Conservation (phyloP, 768 basidiomycete species). For the Rhizopogon vesiculosus region DNA sequence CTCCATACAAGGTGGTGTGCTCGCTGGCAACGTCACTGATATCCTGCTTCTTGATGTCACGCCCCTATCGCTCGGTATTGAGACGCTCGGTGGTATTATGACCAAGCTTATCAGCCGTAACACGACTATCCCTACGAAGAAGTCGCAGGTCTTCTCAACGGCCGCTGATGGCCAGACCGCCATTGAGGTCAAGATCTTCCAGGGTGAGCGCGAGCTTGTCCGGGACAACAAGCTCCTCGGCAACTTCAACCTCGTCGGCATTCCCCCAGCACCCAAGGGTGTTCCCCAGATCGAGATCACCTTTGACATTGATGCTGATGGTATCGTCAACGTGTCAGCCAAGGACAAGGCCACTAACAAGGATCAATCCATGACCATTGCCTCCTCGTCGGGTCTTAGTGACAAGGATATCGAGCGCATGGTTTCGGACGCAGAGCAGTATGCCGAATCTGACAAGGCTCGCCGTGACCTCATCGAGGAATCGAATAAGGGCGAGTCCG, state of each 20-base stretch:
- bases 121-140: constrained; percentile 99
- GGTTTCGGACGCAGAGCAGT: constrained; percentile 92
- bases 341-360: constrained; percentile 91
- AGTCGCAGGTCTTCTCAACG: constrained; percentile 98
- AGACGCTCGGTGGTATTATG: constrained; percentile 99
- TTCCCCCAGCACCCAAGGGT: constrained; percentile 78
- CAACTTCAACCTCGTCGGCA: constrained; percentile 98
- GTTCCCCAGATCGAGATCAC: constrained; percentile 79
- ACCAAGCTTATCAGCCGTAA: constrained; percentile 97
- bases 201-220: constrained; percentile 98
- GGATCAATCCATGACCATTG: constrained; percentile 96
- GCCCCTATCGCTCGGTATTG: constrained; percentile 92
- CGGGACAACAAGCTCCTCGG: constrained; percentile 98
- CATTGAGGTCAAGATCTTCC: constrained; percentile 99
- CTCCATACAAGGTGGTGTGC: constrained; percentile 96
- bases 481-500: constrained; percentile 93
- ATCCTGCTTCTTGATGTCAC: constrained; percentile 93
- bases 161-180: constrained; percentile 99
- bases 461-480: constrained; percentile 90
- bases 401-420: constrained; percentile 98
- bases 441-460: constrained; percentile 88
- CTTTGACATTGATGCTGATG: constrained; percentile 98
- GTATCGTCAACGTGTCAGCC: constrained; percentile 96
- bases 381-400: constrained; percentile 92
- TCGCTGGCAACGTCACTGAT: constrained; percentile 94